A percentile compares a stretch with the other conserved stretches of the same genome.
phyloP scores from a whole-genome alignment of 2,329 filamentous ascomycete genomes.

The Waltergamsia citrina region DNA sequence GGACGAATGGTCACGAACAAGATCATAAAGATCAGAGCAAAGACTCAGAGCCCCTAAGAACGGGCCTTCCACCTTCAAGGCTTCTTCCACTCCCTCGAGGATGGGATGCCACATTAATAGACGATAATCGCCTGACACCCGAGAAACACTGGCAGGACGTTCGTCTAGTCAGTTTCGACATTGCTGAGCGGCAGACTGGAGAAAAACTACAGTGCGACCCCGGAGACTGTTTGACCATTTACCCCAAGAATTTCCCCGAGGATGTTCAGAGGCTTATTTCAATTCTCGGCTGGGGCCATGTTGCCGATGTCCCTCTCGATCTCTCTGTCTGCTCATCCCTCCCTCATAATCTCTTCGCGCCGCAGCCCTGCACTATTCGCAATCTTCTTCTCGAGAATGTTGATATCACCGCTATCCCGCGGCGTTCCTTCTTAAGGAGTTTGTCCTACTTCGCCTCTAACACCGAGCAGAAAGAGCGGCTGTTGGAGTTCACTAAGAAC shows the following conservation, averaged over 20 bases:
- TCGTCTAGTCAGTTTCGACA: slow-evolving; percentile 59
- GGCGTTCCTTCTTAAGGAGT: slow-evolving; percentile 73
- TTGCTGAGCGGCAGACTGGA: slow-evolving; percentile 15
- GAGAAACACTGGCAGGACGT: slow-evolving; percentile 86
- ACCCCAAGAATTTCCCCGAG: slow-evolving; percentile 74
- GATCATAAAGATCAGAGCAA: background rate
- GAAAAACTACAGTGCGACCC: slow-evolving; percentile 40
- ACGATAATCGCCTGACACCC: slow-evolving; percentile 70
- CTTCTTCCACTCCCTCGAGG: slow-evolving; percentile 48
- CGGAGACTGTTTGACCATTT: slow-evolving; percentile 73
- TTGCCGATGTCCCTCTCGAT: slow-evolving; percentile 62
- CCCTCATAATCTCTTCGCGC: slow-evolving; percentile 22
- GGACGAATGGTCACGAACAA: background rate
- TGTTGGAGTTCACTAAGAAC: slow-evolving; percentile 74
- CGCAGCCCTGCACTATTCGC: slow-evolving; percentile 52
- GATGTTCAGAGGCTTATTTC: slow-evolving; percentile 74
- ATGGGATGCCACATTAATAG: slow-evolving; percentile 45
- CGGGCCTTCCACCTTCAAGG: slow-evolving; percentile 14
- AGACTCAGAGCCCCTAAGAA: slow-evolving; percentile 3
- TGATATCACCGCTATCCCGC: slow-evolving; percentile 83
- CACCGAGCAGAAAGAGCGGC: slow-evolving; percentile 64
- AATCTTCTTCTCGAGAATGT: slow-evolving; percentile 72
- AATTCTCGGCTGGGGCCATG: slow-evolving; percentile 66
- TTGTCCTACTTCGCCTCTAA: slow-evolving; percentile 69
- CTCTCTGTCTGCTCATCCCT: slow-evolving; percentile 28